phyloP scores from a whole-genome alignment of 495 filamentous ascomycete species.

The Daldinia concentrica region DNA sequence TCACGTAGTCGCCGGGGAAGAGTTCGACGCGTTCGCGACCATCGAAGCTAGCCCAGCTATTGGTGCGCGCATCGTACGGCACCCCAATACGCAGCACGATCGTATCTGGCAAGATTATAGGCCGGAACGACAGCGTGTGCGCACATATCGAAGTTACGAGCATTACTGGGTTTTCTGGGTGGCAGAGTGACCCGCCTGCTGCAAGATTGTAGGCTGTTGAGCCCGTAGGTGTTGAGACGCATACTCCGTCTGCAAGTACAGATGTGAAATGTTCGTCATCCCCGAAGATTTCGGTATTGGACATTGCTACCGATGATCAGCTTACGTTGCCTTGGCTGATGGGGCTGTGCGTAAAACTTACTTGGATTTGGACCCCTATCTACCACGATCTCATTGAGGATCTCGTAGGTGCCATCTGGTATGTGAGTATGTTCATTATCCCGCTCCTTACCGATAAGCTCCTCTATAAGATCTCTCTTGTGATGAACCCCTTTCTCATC shows the following conservation, averaged over 20 bases:
- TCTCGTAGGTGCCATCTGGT: constrained; percentile 83
- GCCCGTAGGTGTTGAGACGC: constrained; percentile 90
- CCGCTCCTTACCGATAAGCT: constrained; percentile 83
- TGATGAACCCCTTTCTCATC: constrained; percentile 41
- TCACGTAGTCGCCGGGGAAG: constrained; percentile 91
- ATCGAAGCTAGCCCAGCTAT: constrained; percentile 97
- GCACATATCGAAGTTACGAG: constrained; percentile 95
- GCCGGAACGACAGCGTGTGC: constrained; percentile 94
- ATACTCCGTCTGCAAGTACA: constrained; percentile 86
- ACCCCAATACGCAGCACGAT: constrained; percentile 92
- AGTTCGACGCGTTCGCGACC: constrained; percentile 90
- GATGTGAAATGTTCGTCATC: constrained; percentile 95
- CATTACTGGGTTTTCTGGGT: constrained; percentile 97
- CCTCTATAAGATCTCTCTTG: constrained; percentile 80
- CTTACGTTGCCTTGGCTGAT: neutral
- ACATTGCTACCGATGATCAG: constrained; percentile 70
- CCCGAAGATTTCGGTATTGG: constrained; percentile 87
- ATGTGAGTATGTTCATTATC: constrained; percentile 83
- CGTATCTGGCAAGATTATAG: constrained; percentile 94
- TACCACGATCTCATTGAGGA: constrained; percentile 91
- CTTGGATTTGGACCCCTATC: constrained; percentile 91
- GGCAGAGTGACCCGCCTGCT: constrained; percentile 92
- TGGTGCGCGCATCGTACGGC: constrained; percentile 87
- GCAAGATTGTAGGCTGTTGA: constrained; percentile 98
- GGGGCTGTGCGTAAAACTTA: constrained; percentile 53